Conservation (phyloP, 169 alveolate genomes). For the Plasmodium gallinaceum region DNA sequence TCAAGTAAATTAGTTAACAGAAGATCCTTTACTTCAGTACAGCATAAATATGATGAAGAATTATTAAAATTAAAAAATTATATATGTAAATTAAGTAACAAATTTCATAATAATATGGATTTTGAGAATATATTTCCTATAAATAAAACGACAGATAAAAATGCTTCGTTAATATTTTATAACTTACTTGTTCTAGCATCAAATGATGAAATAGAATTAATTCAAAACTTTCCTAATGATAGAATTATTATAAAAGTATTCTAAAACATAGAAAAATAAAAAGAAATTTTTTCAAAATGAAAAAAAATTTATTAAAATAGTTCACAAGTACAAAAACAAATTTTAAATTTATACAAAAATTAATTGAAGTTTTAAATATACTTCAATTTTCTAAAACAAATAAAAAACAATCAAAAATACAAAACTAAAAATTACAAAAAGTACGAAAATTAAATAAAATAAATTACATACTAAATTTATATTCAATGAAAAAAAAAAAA, state of each 20-base stretch:
- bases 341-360: neutral
- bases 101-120: conserved; percentile 23
- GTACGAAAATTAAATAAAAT: too few species aligned
- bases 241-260: conserved; percentile 50
- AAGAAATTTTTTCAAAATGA: neutral
- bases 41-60: conserved; percentile 57
- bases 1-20: conserved; percentile 58
- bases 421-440: too few species aligned
- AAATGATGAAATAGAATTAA: conserved; percentile 66
- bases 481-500: too few species aligned
- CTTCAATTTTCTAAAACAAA: too few species aligned
- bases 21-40: conserved; percentile 57
- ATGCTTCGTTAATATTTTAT: conserved; percentile 47
- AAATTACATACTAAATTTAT: too few species aligned
- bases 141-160: conserved; percentile 36
- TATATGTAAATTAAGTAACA: conserved; percentile 35
- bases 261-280: conserved; percentile 11
- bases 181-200: conserved; percentile 67
- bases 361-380: too few species aligned
- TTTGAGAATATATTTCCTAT: conserved; percentile 53
- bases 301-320: neutral
- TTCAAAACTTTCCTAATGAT: conserved; percentile 47
- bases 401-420: too few species aligned
- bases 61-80: conserved; percentile 55
- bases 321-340: neutral